These are phyloP conservation scores for Leccinum variicolor DNA, from an alignment of 768 basidiomycete species.

Conservation along the genomic window DNA sequence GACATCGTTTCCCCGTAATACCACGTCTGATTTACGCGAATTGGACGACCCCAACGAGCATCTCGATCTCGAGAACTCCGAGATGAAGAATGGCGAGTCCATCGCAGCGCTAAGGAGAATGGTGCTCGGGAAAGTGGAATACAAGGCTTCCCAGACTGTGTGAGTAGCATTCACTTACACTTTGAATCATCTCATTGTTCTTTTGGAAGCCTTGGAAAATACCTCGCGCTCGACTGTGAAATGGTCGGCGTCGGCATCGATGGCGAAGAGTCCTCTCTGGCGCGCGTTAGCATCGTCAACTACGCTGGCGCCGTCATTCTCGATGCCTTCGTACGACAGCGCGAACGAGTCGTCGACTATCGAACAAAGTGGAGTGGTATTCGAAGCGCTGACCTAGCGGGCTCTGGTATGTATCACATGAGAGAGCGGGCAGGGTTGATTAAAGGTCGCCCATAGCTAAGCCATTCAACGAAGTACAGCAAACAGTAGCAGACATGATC, in stretches of 20 bases:
- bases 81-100: slow-evolving; percentile 48
- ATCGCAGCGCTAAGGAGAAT: slow-evolving; percentile 45
- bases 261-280: slow-evolving; percentile 13
- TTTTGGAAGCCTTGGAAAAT: slow-evolving; percentile 58
- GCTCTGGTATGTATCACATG: slow-evolving; percentile 41
- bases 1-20: slow-evolving; percentile 1
- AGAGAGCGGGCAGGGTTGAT: neutral
- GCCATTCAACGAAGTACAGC: slow-evolving; percentile 76
- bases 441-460: slow-evolving; percentile 47
- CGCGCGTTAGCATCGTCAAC: slow-evolving; percentile 59
- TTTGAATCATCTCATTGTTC: slow-evolving; percentile 4
- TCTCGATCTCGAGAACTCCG: slow-evolving; percentile 21
- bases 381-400: slow-evolving; percentile 65
- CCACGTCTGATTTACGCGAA: neutral
- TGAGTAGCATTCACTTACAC: slow-evolving; percentile 30
- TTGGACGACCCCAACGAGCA: neutral
- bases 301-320: slow-evolving; percentile 76
- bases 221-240: slow-evolving; percentile 85
- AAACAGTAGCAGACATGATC: slow-evolving; percentile 69
- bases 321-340: slow-evolving; percentile 84
- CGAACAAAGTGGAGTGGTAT: slow-evolving; percentile 89
- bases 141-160: slow-evolving; percentile 41
- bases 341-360: slow-evolving; percentile 90
- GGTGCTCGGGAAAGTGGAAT: slow-evolving; percentile 46
- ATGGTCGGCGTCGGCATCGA: slow-evolving; percentile 17